Evolutionary conservation across 768 basidiomycete genomes (phyloP).

Genomic region (Gelatoporia subvermispora): DNA sequence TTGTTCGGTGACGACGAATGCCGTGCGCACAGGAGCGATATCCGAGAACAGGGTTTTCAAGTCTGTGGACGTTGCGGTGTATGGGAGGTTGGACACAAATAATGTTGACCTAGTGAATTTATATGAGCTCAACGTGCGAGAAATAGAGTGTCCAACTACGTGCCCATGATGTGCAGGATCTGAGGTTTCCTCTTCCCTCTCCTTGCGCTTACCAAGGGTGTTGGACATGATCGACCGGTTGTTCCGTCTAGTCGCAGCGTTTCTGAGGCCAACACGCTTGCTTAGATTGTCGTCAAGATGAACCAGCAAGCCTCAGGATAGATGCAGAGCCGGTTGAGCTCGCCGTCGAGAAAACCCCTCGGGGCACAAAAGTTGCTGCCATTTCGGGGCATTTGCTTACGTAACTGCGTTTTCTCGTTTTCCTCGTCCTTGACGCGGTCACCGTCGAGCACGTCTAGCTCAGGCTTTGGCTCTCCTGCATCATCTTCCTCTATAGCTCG

Average conservation of each 20-base stretch:
- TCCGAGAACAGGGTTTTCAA: conserved; percentile 92
- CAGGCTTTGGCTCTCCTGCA: not conserved
- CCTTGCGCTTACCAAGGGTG: conserved; percentile 14
- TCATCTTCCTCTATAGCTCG: not conserved
- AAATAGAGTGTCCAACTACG: not conserved
- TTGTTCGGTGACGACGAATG: conserved; percentile 86
- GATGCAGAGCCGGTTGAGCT: too few species aligned
- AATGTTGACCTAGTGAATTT: conserved; percentile 62
- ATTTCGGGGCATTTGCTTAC: too few species aligned
- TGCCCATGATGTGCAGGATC: conserved; percentile 11
- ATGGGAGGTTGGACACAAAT: conserved; percentile 92
- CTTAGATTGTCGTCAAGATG: too few species aligned
- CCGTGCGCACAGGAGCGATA: conserved; percentile 88
- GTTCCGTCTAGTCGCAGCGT: too few species aligned
- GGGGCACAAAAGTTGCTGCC: too few species aligned
- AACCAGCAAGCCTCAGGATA: too few species aligned
- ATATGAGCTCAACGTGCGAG: too few species aligned
- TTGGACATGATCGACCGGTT: conserved; percentile 4
- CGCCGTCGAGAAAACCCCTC: too few species aligned
- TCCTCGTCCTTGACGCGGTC: not conserved
- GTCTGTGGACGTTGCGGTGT: conserved; percentile 85
- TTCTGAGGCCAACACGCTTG: too few species aligned
- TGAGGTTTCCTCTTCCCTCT: conserved; percentile 10
- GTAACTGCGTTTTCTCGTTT: not conserved
- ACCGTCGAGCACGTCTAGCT: not conserved